Evolutionary conservation across 805 yeast species (phyloP).

Genomic region (Yarrowia bubula): DNA sequence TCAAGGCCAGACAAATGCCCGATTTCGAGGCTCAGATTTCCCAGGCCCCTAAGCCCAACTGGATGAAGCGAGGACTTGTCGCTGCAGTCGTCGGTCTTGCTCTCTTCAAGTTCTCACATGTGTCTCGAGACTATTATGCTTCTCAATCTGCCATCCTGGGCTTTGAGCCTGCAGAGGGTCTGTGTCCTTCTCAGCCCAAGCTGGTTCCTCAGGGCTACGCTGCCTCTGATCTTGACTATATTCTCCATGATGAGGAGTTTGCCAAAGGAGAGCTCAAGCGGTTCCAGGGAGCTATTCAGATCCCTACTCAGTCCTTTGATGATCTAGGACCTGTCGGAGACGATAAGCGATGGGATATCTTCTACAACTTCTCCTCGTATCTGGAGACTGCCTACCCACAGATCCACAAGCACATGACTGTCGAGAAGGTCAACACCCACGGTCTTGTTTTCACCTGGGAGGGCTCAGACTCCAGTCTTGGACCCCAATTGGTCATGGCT

Average conservation of each 20-base stretch:
- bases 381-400: constrained; percentile 56
- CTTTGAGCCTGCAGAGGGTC: not conserved
- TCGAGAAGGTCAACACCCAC: constrained; percentile 59
- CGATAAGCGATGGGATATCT: constrained; percentile 51
- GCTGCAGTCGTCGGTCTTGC: not conserved
- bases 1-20: not conserved
- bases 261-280: constrained; percentile 3
- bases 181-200: constrained; percentile 9
- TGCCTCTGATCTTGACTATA: not conserved
- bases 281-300: constrained; percentile 52
- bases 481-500: constrained; percentile 69
- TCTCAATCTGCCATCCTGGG: not conserved
- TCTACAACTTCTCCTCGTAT: constrained; percentile 52
- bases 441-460: constrained; percentile 64
- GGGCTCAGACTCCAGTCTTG: constrained; percentile 51
- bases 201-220: constrained; percentile 9
- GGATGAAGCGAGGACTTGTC: constrained; percentile 10
- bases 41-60: not conserved
- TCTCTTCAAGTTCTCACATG: not conserved
- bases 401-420: constrained; percentile 47
- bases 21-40: not conserved
- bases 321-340: constrained; percentile 49
- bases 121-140: not conserved
- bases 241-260: constrained; percentile 4
- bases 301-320: constrained; percentile 66